Evolutionary conservation across 2,329 filamentous ascomycete species (phyloP).

Genomic region (Aspergillus candidus): DNA sequence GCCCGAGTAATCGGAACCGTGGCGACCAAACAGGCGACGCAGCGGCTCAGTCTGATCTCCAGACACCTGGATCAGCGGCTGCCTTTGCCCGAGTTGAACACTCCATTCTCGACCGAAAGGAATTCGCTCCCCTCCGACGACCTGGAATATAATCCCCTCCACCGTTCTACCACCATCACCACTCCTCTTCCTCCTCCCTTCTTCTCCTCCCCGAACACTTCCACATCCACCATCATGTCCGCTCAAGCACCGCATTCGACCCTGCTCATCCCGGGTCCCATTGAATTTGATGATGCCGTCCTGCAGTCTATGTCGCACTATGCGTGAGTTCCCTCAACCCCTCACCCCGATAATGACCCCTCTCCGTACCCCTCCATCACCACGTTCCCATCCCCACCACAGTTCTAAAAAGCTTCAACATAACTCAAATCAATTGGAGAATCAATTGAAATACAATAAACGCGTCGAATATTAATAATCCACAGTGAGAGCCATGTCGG

Average conservation of each 20-base stretch:
- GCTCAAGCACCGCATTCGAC: conserved; percentile 58
- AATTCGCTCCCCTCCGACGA: conserved; percentile 48
- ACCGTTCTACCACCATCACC: conserved; percentile 21
- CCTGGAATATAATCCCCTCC: conserved; percentile 44
- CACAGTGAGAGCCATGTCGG: conserved; percentile 87
- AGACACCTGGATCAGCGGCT: conserved; percentile 53
- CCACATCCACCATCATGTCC: conserved; percentile 46
- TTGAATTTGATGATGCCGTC: conserved; percentile 97
- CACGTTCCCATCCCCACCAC: conserved; percentile 10
- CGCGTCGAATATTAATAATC: not conserved
- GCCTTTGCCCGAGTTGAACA: conserved; percentile 55
- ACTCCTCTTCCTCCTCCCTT: conserved; percentile 13
- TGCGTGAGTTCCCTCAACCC: conserved; percentile 36
- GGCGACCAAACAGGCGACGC: conserved; percentile 44
- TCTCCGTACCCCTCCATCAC: conserved; percentile 8
- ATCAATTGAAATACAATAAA: too few species aligned
- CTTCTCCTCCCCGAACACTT: conserved; percentile 12
- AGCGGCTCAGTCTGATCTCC: conserved; percentile 55
- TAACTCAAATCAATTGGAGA: not conserved
- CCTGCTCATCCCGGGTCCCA: conserved; percentile 91
- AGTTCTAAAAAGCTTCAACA: not conserved
- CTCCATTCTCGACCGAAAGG: conserved; percentile 58
- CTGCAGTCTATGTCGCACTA: conserved; percentile 92
- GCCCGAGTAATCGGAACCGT: conserved; percentile 37
- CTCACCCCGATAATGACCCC: not conserved